Base-by-base conservation (phyloP, 306 rosid genomes). In the Cicer bijugum region DNA sequence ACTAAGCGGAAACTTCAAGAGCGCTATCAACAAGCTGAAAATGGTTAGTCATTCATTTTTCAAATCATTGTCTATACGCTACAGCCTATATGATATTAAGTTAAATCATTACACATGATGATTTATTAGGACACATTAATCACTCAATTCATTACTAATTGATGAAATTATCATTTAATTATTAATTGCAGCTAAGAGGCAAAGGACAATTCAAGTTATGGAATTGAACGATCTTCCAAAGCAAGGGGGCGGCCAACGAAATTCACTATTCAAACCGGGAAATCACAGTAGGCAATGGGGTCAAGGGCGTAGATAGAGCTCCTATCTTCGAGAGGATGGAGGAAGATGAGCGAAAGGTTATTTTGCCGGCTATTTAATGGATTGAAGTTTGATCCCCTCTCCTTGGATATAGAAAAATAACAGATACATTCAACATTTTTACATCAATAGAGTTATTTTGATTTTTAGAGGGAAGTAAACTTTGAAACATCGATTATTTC, bases 1-100 rank as follows among this genome's bases (percentile, higher is more conserved):
- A 87, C 99, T 17, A 95, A 91, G 83, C 87, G 99, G 87, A 95
- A 72, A 80, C 99, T 95, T 84, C 99, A 95, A 52, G 97, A 88
- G 85, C 79, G 93, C 16, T 95, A 95, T 82, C 99, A 91, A 87
- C 96, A 91, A 86, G 97, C 84, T 28, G 97, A 90, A 84, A 95
- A 87, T 8, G 98, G 98, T 93, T 55, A 56, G 83, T 80, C 35
- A 44, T 59, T 67, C 23, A 20, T 60, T 53, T 55, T 28, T 10
- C 46, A 37, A 45, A 75, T 35, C 75, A 43, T 35, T 46, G 33
- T 23, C 33, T 23, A 23, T 23, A 23, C 11, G 3, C 33, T 1
- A 15, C 28, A 11, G n/a, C 53, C 7, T 28, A 33, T 52, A 2
- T 47, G 15, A 53, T 51, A 45, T 43, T 14, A 4, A 43, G 14